These are phyloP conservation scores for Gastrolobium bilobum DNA, from an alignment of 306 rosid genomes.

Conservation along the genomic window DNA sequence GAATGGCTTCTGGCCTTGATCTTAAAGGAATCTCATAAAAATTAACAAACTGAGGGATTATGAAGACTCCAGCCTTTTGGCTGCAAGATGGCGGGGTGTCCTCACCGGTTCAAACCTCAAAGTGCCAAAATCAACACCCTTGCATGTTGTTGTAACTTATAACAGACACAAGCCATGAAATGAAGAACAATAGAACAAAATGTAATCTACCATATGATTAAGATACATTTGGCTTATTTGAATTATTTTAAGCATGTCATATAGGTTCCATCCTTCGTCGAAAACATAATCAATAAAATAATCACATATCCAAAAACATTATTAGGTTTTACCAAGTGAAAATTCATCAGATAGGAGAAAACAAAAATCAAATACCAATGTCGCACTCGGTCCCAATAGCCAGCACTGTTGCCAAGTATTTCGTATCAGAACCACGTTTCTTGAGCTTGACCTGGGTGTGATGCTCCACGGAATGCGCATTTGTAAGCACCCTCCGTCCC, in stretches of 20 bases:
- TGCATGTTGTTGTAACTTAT: not conserved
- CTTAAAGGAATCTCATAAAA: no score
- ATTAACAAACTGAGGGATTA: not conserved
- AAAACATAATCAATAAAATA: not conserved
- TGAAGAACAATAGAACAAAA: not conserved
- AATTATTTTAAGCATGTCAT: not conserved
- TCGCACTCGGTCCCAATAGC: slow-evolving; percentile 91
- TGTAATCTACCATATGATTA: not conserved
- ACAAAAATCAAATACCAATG: slow-evolving; percentile 45
- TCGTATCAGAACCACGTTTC: slow-evolving; percentile 90
- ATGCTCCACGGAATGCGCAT: slow-evolving; percentile 93
- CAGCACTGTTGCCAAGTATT: slow-evolving; percentile 80
- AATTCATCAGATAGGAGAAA: not conserved
- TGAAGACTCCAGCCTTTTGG: not conserved
- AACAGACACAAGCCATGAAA: not conserved
- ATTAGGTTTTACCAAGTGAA: not conserved
- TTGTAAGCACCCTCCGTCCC: slow-evolving; percentile 79
- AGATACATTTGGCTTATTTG: not conserved
- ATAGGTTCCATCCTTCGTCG: no score
- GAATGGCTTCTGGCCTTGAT: no score
- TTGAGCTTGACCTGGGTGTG: slow-evolving; percentile 91
- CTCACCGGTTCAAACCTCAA: not conserved
- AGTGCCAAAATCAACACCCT: not conserved
- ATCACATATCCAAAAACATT: no score
- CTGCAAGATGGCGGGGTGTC: not conserved